Evolutionary conservation across 148 eudicot genomes (phyloP).

Genomic region (Bassia scoparia): DNA sequence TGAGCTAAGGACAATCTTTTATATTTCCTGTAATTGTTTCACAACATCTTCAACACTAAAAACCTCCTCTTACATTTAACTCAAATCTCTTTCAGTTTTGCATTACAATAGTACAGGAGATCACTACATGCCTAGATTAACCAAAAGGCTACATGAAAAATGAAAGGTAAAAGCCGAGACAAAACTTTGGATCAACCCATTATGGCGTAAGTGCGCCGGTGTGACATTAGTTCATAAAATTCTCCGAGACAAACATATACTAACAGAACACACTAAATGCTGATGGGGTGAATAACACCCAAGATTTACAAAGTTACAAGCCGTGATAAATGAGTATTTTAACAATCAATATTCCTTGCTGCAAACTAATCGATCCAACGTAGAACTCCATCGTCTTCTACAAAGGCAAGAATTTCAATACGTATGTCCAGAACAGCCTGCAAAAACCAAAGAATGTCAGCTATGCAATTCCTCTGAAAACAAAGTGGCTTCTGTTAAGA

Average conservation of each 20-base stretch:
- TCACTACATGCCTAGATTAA: too few species aligned
- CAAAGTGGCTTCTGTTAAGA: not conserved
- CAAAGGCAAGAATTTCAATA: conserved; percentile 75
- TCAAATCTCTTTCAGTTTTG: too few species aligned
- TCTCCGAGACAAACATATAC: conserved; percentile 11
- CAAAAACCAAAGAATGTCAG: conserved; percentile 21
- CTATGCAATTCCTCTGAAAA: not conserved
- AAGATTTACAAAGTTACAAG: conserved; percentile 20
- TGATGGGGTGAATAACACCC: conserved; percentile 3
- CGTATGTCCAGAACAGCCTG: conserved; percentile 85
- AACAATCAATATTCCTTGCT: conserved; percentile 7
- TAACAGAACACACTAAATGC: conserved; percentile 7
- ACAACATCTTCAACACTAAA: too few species aligned
- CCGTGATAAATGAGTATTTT: not conserved
- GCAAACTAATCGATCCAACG: conserved; percentile 78
- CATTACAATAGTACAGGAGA: not conserved
- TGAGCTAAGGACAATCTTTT: too few species aligned
- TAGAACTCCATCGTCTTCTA: conserved; percentile 79
- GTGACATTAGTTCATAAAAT: not conserved
- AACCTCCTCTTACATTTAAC: too few species aligned
- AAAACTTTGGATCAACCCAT: conserved; percentile 9
- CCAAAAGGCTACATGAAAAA: too few species aligned
- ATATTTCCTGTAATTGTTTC: too few species aligned
- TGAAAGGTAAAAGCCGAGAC: too few species aligned
- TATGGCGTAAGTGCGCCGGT: not conserved